Percentiles rank a stretch among this genome's conserved stretches.
Conservation (phyloP, 2,329 filamentous ascomycete species). For the Monosporascus cannonballus region DNA sequence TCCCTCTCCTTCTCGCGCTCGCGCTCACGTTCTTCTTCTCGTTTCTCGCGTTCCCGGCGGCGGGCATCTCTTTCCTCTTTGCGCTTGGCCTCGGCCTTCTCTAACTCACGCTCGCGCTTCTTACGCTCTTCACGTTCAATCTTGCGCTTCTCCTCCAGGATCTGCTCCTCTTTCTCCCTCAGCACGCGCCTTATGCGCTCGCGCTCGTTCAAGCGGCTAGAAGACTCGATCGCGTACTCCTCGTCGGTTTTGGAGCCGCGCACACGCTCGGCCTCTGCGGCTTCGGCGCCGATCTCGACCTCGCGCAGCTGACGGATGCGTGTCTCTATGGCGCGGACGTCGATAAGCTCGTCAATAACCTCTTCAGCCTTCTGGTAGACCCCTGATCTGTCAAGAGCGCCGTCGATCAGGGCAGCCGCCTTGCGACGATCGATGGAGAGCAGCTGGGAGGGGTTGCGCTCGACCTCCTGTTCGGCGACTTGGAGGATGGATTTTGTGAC, state of each 20-base stretch:
- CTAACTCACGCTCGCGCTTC: constrained; percentile 40
- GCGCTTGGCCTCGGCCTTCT: constrained; percentile 43
- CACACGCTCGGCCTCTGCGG: constrained; percentile 56
- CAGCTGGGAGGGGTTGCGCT: constrained; percentile 65
- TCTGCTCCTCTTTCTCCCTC: constrained; percentile 51
- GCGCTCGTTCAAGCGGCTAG: constrained; percentile 52
- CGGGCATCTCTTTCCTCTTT: constrained; percentile 46
- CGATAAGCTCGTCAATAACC: constrained; percentile 62
- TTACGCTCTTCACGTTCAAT: constrained; percentile 52
- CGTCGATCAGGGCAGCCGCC: constrained; percentile 69
- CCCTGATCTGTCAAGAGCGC: constrained; percentile 68
- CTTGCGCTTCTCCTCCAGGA: constrained; percentile 55
- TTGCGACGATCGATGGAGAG: constrained; percentile 69
- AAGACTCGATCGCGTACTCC: constrained; percentile 64
- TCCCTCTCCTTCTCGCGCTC: constrained; percentile 49
- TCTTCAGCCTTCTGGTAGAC: constrained; percentile 68
- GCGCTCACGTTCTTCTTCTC: constrained; percentile 29
- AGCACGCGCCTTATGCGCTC: constrained; percentile 56
- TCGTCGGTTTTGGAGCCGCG: constrained; percentile 68
- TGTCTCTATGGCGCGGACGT: constrained; percentile 60
- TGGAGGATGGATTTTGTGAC: constrained; percentile 62
- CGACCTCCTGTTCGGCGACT: constrained; percentile 67
- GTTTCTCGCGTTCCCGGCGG: constrained; percentile 34
- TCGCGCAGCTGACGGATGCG: constrained; percentile 63
- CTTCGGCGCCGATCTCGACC: constrained; percentile 63